These are phyloP conservation scores for Metschnikowia cerradonensis DNA, from an alignment of 805 yeast genomes.

Conservation along the genomic window DNA sequence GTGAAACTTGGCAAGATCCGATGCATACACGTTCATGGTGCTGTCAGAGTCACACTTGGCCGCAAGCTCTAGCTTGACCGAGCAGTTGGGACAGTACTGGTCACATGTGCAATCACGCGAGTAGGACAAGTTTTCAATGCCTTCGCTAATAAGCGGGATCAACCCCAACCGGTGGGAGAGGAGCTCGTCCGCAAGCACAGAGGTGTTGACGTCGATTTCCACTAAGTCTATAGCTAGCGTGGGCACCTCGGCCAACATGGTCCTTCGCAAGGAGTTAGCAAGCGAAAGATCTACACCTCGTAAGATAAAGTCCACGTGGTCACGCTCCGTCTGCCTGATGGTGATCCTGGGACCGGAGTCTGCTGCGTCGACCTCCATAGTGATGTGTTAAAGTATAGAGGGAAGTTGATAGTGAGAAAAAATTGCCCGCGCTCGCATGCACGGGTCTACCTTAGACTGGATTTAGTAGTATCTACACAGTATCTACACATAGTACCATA, in stretches of 20 bases:
- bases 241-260: constrained; percentile 94
- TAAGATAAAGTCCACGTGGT: constrained; percentile 85
- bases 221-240: constrained; percentile 95
- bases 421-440: constrained; percentile 5
- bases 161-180: constrained; percentile 91
- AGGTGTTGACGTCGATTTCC: constrained; percentile 87
- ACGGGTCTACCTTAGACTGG: background rate
- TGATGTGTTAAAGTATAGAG: constrained; percentile 1
- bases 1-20: constrained; percentile 55
- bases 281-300: constrained; percentile 83
- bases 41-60: constrained; percentile 89
- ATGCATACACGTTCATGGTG: constrained; percentile 85
- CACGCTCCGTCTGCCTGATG: constrained; percentile 79
- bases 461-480: no score
- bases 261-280: constrained; percentile 88
- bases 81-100: constrained; percentile 92
- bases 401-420: background rate
- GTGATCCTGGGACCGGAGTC: constrained; percentile 72
- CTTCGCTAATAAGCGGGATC: constrained; percentile 80
- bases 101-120: constrained; percentile 97
- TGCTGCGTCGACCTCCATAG: constrained; percentile 28
- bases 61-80: constrained; percentile 78
- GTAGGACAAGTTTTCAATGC: constrained; percentile 79
- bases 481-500: no score
- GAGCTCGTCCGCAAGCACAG: constrained; percentile 96